Evolutionary conservation across 129 eudicot species (phyloP).

Genomic region (Logfia minima): DNA sequence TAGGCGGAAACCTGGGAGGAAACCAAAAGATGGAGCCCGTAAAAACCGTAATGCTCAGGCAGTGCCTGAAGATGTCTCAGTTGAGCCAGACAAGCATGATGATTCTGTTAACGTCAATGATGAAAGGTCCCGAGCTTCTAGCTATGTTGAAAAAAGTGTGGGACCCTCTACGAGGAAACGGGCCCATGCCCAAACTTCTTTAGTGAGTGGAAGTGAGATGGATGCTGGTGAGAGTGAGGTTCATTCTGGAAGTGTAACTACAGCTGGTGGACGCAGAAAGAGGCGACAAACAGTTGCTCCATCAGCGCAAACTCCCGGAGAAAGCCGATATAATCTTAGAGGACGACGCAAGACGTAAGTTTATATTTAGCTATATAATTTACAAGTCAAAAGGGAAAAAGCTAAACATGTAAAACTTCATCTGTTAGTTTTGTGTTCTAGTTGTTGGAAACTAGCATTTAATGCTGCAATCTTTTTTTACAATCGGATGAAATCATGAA

Average conservation of each 20-base stretch:
- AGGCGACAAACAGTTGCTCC: constrained; percentile 65
- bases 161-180: constrained; percentile 52
- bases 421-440: neutral
- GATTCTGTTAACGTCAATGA: constrained; percentile 28
- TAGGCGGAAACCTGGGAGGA: constrained; percentile 38
- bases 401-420: neutral
- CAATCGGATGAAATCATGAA: neutral
- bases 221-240: constrained; percentile 62
- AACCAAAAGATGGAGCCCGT: constrained; percentile 42
- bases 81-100: constrained; percentile 25
- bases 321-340: constrained; percentile 77
- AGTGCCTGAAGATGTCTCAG: constrained; percentile 61
- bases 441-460: neutral
- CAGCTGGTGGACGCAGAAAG: constrained; percentile 55
- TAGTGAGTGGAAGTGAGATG: constrained; percentile 49
- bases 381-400: neutral
- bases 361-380: neutral
- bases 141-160: constrained; percentile 39
- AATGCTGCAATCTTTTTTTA: neutral
- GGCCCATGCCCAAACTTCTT: constrained; percentile 46
- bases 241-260: constrained; percentile 64
- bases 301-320: constrained; percentile 54
- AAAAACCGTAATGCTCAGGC: constrained; percentile 55
- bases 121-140: constrained; percentile 43
- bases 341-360: constrained; percentile 74